Evolutionary conservation across 495 filamentous ascomycete genomes (phyloP).

Genomic region (Pyronema domesticum): DNA sequence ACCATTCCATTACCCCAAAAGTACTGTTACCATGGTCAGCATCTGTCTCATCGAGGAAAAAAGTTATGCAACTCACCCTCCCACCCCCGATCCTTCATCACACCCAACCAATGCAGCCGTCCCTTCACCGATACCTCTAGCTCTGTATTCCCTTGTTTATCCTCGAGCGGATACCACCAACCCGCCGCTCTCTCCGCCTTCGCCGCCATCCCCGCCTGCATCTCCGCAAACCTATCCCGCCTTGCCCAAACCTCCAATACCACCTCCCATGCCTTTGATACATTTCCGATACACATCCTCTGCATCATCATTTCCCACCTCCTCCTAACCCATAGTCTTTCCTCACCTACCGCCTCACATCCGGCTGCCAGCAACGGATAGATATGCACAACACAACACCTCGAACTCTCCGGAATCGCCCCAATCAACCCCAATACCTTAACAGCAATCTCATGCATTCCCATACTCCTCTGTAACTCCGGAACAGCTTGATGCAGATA

Average conservation of each 20-base stretch:
- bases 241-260: slow-evolving; percentile 38
- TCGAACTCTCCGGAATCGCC: slow-evolving; percentile 43
- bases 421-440: slow-evolving; percentile 44
- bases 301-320: slow-evolving; percentile 46
- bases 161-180: not conserved
- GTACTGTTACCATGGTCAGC: not conserved
- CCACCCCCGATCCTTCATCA: slow-evolving; percentile 68
- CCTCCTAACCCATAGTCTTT: slow-evolving; percentile 49
- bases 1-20: not conserved
- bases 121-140: slow-evolving; percentile 50
- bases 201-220: not conserved
- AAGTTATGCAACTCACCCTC: slow-evolving; percentile 39
- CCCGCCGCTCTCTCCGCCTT: not conserved
- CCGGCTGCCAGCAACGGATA: slow-evolving; percentile 59
- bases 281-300: slow-evolving; percentile 52
- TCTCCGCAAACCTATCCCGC: slow-evolving; percentile 28
- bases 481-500: slow-evolving; percentile 67
- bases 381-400: slow-evolving; percentile 58
- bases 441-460: slow-evolving; percentile 41
- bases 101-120: slow-evolving; percentile 54
- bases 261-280: slow-evolving; percentile 46
- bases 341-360: slow-evolving; percentile 46
- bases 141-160: slow-evolving; percentile 27
- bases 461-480: slow-evolving; percentile 42
- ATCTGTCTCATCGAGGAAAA: not conserved